phyloP scores from a whole-genome alignment of 345 rosid genomes.

The Ceriops zippeliana region DNA sequence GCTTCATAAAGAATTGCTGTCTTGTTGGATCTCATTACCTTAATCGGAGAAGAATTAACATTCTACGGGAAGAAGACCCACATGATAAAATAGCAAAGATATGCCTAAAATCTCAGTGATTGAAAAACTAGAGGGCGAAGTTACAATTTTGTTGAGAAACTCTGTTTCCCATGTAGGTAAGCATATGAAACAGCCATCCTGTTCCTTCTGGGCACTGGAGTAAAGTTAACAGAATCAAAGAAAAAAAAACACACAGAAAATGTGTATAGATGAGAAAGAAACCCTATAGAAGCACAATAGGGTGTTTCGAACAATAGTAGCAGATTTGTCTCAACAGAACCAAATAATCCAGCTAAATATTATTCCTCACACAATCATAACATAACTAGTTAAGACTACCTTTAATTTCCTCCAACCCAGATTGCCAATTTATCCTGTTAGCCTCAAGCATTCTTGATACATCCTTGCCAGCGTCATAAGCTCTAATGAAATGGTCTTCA shows the following conservation, averaged over 20 bases:
- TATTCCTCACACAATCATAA: not conserved
- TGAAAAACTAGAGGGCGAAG: too few relatives aligned
- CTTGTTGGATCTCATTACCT: too few relatives aligned
- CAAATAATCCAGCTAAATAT: not conserved
- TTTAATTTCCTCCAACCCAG: constrained; percentile 57
- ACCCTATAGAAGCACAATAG: too few relatives aligned
- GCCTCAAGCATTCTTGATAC: constrained; percentile 72
- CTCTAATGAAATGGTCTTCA: constrained; percentile 62
- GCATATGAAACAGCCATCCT: too few relatives aligned
- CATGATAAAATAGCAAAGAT: not conserved
- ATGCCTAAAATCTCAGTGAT: not conserved
- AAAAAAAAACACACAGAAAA: too few relatives aligned
- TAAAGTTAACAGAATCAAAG: too few relatives aligned
- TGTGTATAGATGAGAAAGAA: too few relatives aligned
- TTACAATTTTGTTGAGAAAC: too few relatives aligned
- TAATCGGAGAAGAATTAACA: not conserved
- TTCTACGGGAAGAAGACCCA: not conserved
- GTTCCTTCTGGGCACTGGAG: too few relatives aligned
- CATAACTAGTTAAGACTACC: constrained; percentile 31
- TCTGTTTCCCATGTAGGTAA: too few relatives aligned
- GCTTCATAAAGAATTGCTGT: too few relatives aligned
- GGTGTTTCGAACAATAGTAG: too few relatives aligned
- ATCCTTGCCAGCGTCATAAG: constrained; percentile 69
- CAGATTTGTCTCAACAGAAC: not conserved
- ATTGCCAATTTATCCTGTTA: constrained; percentile 46